Evolutionary conservation across 1,284 basidiomycete species (phyloP).

Genomic region (Tranzscheliella williamsii): DNA sequence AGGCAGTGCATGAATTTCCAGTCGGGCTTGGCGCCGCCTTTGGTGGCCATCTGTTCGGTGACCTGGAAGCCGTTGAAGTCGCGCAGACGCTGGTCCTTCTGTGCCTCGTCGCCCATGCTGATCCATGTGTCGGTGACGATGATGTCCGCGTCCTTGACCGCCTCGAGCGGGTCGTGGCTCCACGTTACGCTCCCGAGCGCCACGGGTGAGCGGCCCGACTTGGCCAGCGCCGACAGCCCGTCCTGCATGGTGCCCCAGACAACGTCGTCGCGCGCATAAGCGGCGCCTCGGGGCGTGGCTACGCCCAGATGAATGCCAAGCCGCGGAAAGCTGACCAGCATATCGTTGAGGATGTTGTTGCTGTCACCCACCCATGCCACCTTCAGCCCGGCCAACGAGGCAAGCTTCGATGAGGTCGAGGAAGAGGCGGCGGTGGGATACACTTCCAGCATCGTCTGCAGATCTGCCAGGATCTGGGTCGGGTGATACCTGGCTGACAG

Average conservation of each 20-base stretch:
- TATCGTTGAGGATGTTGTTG: conserved; percentile 95
- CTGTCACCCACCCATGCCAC: conserved; percentile 89
- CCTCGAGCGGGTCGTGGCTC: conserved; percentile 78
- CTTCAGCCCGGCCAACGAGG: conserved; percentile 58
- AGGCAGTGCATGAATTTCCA: conserved; percentile 98
- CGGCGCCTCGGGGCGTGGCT: conserved; percentile 72
- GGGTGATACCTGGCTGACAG: conserved; percentile 95
- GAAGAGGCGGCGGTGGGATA: conserved; percentile 62
- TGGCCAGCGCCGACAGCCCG: conserved; percentile 50
- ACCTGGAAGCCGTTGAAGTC: conserved; percentile 94
- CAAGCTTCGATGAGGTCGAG: conserved; percentile 63
- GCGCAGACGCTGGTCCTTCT: conserved; percentile 81
- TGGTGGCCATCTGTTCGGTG: conserved; percentile 69
- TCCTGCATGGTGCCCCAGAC: conserved; percentile 68
- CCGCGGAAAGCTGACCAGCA: conserved; percentile 91
- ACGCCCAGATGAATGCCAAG: conserved; percentile 84
- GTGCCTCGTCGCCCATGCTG: conserved; percentile 96
- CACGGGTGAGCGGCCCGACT: conserved; percentile 59
- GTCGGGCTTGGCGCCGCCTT: conserved; percentile 78
- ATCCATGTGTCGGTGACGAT: conserved; percentile 78
- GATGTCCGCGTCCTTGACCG: conserved; percentile 85
- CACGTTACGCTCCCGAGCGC: conserved; percentile 68
- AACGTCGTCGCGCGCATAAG: conserved; percentile 74
- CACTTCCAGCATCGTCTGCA: conserved; percentile 82
- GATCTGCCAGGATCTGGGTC: conserved; percentile 89